Conservation (phyloP, 805 yeast species). For the Lachancea cidri region DNA sequence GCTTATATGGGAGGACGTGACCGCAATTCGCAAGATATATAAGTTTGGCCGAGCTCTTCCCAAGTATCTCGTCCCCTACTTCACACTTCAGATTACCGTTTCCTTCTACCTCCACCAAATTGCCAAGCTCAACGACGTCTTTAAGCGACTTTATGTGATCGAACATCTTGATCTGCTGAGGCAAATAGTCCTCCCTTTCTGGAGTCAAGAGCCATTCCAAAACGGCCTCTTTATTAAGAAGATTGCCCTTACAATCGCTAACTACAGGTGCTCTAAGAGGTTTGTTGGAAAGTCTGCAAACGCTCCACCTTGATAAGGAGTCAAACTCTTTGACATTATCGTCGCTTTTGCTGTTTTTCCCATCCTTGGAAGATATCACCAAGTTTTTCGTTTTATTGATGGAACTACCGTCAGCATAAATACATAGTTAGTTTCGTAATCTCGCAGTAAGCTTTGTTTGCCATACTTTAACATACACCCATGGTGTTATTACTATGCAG, state of each 20-base stretch:
- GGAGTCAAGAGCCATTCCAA: constrained; percentile 47
- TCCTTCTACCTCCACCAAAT: constrained; percentile 22
- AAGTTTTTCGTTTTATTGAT: constrained; percentile 53
- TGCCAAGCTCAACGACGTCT: constrained; percentile 42
- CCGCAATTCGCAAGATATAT: constrained; percentile 45
- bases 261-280: constrained; percentile 50
- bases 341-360: constrained; percentile 12
- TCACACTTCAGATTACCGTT: constrained; percentile 12
- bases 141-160: constrained; percentile 36
- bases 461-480: constrained; percentile 6
- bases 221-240: constrained; percentile 60
- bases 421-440: not conserved
- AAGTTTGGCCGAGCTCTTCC: constrained; percentile 34
- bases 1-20: constrained; percentile 35
- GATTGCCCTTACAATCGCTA: constrained; percentile 61
- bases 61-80: constrained; percentile 31
- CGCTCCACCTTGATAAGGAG: constrained; percentile 36
- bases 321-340: constrained; percentile 20
- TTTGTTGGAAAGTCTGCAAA: constrained; percentile 44
- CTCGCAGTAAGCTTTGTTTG: not conserved
- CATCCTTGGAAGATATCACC: constrained; percentile 26
- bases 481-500: no score
- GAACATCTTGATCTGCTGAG: constrained; percentile 23
- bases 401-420: constrained; percentile 67
- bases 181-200: constrained; percentile 28